Evolutionary conservation across 805 yeast species (phyloP).

Genomic region (Metschnikowia peoriensis): DNA sequence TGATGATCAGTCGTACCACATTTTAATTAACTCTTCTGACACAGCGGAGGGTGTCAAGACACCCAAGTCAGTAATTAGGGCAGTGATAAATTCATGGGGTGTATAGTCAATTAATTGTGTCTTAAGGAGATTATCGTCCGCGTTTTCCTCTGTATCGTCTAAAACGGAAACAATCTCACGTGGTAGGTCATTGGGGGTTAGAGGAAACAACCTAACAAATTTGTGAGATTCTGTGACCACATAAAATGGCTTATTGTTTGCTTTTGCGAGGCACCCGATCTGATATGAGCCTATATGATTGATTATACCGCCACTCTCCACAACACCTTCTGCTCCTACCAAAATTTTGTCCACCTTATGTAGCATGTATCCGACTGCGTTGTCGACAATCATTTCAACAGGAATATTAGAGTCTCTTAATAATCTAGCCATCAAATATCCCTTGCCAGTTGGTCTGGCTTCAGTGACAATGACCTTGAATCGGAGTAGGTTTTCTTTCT

Average conservation of each 20-base stretch:
- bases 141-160: conserved; percentile 22
- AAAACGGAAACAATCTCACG: conserved; percentile 29
- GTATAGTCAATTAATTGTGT: conserved; percentile 76
- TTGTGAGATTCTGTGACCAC: conserved; percentile 95
- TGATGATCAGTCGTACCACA: conserved; percentile 82
- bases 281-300: conserved; percentile 95
- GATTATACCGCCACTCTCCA: conserved; percentile 97
- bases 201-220: conserved; percentile 93
- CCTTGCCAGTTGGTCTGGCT: conserved; percentile 81
- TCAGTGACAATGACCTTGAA: conserved; percentile 92
- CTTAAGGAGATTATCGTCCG: conserved; percentile 23
- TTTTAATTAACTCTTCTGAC: conserved; percentile 95
- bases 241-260: conserved; percentile 88
- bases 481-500: conserved; percentile 65
- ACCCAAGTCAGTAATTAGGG: conserved; percentile 93
- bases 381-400: conserved; percentile 82
- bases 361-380: conserved; percentile 89
- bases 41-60: conserved; percentile 97
- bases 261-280: conserved; percentile 87
- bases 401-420: conserved; percentile 77
- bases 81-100: conserved; percentile 93
- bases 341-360: conserved; percentile 90
- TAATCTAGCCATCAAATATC: conserved; percentile 65
- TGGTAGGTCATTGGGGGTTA: conserved; percentile 90
- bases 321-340: conserved; percentile 99